Evolutionary conservation across 2,329 filamentous ascomycete species (phyloP), one percentile per base, ranked within the genome.

Genomic region (Dactylellina cionopaga): DNA sequence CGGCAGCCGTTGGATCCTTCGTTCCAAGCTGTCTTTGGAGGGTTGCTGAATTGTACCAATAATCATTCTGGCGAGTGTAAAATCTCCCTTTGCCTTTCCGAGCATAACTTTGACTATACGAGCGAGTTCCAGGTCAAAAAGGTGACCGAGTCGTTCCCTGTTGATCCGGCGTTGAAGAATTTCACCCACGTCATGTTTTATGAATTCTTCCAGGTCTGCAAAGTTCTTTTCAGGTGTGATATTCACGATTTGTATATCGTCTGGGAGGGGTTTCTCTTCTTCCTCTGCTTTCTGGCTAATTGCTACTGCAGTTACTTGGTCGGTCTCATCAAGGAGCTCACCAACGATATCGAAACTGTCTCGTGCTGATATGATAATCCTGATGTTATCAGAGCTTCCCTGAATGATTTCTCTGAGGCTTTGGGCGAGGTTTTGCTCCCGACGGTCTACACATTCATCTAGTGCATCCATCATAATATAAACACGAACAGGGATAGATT

Each of bases 401-500:
- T 27, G 10, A 17, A 35, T 15, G n/a, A 66, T 58, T 15, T 5
- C 15, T 29, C 37, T 58, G 3, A 68, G 33, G 13, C 35, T 2
- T 17, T 52, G 31, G 7, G 46, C 15, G 2, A 68, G 13, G 1
- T 17, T n/a, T 9, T 68, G 44, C 10, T 51, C 33, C 25, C 44
- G 43, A 27, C 63, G 13, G 17, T 68, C 63, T 1, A 43, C 17
- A 22, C 63, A 68, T 31, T 68, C 63, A 37, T 68, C 63, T 9
- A 68, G 46, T 4, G 63, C 63, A 39, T 68, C 63, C 13, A 68
- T 35, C 63, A 68, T 68, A 4, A 68, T n/a, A 27, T 68, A 68
- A n/a, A 59, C 54, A 19, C 54, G 31, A n/a, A 9, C 33, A n/a
- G 63, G 63, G 2, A 68, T 27, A 3, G 52, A 43, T 25, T 68